Base-by-base conservation (phyloP, 78 protist species). In the Capsaspora owczarzaki region DNA sequence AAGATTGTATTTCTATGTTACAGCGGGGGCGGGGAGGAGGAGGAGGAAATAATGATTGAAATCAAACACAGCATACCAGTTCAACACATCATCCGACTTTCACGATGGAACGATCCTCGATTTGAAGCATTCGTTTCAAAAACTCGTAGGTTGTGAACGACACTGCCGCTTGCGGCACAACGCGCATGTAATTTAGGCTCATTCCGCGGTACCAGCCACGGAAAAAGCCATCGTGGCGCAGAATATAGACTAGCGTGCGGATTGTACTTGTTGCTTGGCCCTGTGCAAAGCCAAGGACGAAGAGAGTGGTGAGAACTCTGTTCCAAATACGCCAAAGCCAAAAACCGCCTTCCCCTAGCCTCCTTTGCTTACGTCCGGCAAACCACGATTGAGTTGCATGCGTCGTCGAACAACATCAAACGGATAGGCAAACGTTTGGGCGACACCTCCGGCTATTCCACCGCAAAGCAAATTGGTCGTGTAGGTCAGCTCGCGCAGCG, bases 321-420 rank as follows among this genome's bases (percentile, higher is more conserved):
- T n/a, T n/a, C n/a, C n/a, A n/a, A n/a, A n/a, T n/a, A n/a, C n/a
- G n/a, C n/a, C n/a, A n/a, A n/a, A n/a, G n/a, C n/a, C n/a, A n/a
- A n/a, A n/a, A n/a, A n/a, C n/a, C n/a, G n/a, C n/a, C n/a, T n/a
- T n/a, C n/a, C n/a, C n/a, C n/a, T n/a, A n/a, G n/a, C n/a, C n/a
- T n/a, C n/a, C n/a, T n/a, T n/a, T n/a, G n/a, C n/a, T n/a, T n/a
- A n/a, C n/a, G n/a, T n/a, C n/a, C n/a, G n/a, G n/a, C n/a, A n/a
- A n/a, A n/a, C n/a, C n/a, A n/a, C 44, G 46, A 41, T 51, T 43
- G n/a, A 75, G 44, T 43, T 93, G 96, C 90, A 90, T 86, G 35
- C 93, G 81, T 35, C 94, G 84, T 25, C 96, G 75, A 0, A 93
- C 89, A n/a, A 85, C 89, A 76, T 90, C 92, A 23, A 93, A 46